A percentile compares a stretch with the other conserved stretches of the same genome.
phyloP scores from a whole-genome alignment of 495 filamentous ascomycete genomes.

The Clohesyomyces aquaticus region DNA sequence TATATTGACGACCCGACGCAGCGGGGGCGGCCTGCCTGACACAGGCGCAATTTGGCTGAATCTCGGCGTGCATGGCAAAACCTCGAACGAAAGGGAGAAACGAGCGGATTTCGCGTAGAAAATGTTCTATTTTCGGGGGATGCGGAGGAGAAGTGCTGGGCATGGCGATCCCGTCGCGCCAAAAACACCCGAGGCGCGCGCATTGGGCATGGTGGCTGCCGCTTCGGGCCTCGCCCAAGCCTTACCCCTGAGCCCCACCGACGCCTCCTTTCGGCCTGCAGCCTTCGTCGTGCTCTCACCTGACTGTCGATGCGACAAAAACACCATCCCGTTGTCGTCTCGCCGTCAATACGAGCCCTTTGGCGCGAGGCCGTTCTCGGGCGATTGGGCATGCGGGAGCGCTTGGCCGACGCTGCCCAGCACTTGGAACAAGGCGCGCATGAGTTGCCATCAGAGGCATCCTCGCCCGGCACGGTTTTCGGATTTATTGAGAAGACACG shows the following conservation, averaged over 20 bases:
- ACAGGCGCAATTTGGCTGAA: constrained; percentile 4
- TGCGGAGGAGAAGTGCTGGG: constrained; percentile 2
- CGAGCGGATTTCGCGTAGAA: constrained; percentile 3
- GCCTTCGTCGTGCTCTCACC: background rate
- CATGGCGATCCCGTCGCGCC: constrained; percentile 5
- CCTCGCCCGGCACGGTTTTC: too few species aligned
- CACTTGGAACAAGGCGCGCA: too few species aligned
- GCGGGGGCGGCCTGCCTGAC: constrained; percentile 5
- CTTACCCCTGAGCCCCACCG: background rate
- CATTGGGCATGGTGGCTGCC: background rate
- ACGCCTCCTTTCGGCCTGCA: background rate
- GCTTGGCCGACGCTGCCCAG: background rate
- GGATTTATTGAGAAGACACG: too few species aligned
- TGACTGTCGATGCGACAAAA: background rate
- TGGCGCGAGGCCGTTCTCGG: background rate
- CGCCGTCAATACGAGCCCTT: background rate
- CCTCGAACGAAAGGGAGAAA: background rate
- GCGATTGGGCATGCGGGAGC: too few species aligned
- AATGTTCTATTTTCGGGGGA: constrained; percentile 14
- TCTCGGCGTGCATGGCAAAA: constrained; percentile 21
- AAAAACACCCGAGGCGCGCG: too few species aligned
- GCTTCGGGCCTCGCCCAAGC: background rate
- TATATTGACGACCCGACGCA: constrained; percentile 4
- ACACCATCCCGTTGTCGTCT: background rate
- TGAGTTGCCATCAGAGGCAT: too few species aligned